Evolutionary conservation across 352 stramenopile species (phyloP).

Genomic region (Halophytophthora batemanensis): DNA sequence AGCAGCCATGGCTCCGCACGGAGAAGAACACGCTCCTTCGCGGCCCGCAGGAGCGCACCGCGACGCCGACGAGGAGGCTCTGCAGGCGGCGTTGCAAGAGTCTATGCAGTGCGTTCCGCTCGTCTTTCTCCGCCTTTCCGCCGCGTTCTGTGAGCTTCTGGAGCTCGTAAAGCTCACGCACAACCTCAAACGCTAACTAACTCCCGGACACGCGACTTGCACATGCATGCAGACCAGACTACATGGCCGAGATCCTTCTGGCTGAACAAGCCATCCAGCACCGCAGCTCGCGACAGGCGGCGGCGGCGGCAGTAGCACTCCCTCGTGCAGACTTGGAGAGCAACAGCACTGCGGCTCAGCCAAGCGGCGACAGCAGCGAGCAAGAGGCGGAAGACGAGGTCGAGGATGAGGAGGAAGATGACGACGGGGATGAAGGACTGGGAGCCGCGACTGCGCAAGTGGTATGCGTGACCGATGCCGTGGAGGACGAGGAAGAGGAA

Average conservation of each 20-base stretch:
- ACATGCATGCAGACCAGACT: slow-evolving; percentile 42
- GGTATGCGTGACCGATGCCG: background rate
- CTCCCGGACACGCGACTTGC: background rate
- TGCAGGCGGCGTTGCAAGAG: slow-evolving; percentile 59
- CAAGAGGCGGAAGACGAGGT: slow-evolving; percentile 10
- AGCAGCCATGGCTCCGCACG: slow-evolving; percentile 16
- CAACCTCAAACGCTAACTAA: too few species aligned
- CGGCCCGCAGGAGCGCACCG: slow-evolving; percentile 28
- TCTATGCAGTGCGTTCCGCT: slow-evolving; percentile 44
- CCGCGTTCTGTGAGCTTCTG: too few species aligned
- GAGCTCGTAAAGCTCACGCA: too few species aligned
- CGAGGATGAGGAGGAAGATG: slow-evolving; percentile 19
- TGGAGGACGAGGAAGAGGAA: slow-evolving; percentile 6
- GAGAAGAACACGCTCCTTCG: slow-evolving; percentile 6
- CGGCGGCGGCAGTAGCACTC: background rate
- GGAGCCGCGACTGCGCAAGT: slow-evolving; percentile 4
- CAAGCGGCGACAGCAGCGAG: slow-evolving; percentile 5
- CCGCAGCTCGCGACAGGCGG: background rate
- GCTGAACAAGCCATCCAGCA: slow-evolving; percentile 28
- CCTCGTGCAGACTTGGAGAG: too few species aligned
- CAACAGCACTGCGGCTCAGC: background rate
- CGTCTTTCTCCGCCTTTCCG: background rate
- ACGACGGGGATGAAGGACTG: slow-evolving; percentile 15
- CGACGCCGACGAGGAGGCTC: slow-evolving; percentile 68
- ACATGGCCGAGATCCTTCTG: slow-evolving; percentile 68